Percentiles rank a stretch among this genome's conserved stretches.
phyloP scores from a whole-genome alignment of 2,329 filamentous ascomycete genomes.

The Colletotrichum theobromicola region DNA sequence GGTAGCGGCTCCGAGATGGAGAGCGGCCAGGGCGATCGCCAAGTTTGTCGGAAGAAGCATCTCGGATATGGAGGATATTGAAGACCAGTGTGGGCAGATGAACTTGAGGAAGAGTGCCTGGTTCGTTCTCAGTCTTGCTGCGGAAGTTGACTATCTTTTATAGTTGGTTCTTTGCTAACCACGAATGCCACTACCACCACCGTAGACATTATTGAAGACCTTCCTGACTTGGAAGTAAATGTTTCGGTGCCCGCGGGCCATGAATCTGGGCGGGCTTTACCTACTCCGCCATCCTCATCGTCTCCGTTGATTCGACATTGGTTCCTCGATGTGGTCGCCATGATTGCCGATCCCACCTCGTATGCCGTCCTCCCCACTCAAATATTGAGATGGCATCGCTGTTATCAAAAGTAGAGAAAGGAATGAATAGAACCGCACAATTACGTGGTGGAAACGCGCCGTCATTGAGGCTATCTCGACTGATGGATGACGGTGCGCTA shows the following conservation, averaged over 20 bases:
- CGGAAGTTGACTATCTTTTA: background rate
- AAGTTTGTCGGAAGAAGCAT: background rate
- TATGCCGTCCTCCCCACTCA: background rate
- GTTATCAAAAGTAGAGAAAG: background rate
- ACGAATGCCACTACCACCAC: background rate
- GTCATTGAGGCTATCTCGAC: background rate
- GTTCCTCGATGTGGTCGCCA: background rate
- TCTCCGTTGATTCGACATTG: background rate
- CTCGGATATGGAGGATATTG: background rate
- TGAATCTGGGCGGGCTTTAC: background rate
- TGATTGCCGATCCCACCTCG: background rate
- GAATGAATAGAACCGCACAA: background rate
- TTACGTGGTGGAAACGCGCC: background rate
- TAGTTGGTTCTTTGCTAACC: background rate
- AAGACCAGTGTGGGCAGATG: background rate
- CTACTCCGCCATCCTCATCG: background rate
- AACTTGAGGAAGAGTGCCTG: background rate
- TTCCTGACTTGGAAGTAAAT: background rate
- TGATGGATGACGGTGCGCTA: background rate
- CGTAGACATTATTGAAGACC: background rate
- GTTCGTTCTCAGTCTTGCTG: background rate
- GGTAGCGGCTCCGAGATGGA: background rate
- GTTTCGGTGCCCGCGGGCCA: background rate
- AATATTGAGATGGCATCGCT: background rate
- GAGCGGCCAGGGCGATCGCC: background rate